Base-by-base conservation (phyloP, 352 stramenopile species). In the Phytopythium aichiense region DNA sequence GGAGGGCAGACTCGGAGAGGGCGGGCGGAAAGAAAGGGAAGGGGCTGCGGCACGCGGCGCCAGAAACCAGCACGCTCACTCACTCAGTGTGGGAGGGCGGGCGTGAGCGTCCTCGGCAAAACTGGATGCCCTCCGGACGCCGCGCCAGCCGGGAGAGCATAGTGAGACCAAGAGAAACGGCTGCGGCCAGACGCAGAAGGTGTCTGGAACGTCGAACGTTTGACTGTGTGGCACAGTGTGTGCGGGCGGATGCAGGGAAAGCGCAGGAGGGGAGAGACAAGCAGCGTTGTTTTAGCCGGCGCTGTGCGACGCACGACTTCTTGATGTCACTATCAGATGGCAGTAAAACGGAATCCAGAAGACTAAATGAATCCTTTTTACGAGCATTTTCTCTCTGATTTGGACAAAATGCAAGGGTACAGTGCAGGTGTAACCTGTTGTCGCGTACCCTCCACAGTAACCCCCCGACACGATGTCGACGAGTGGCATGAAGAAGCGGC, bases 401-500 rank as follows among this genome's bases (percentile, higher is more conserved):
- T 40, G 28, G 28, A 31, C 28, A 31, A 31, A 31, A 31, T 5
- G 7, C 28, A 7, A 4, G 42, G 42, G 20, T 49, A 51, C 45
- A 8, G 9, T 30, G 2, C 5, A 15, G 20, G 11, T 11, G 43
- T 30, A 50, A 28, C 43, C 43, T 6, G 2, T n/a, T 25, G 13
- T 45, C 3, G 16, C 8, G 40, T 45, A 45, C 20, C 40, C 40
- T 20, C 18, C 5, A 20, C 37, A 16, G 37, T 43, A 46, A 46
- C 40, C 8, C 20, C 16, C 18, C 46, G 12, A 31, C 30, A 51
- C 23, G 16, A 42, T 20, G 28, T 33, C 50, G 50, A 23, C 28
- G 28, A 31, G 28, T 18, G 20, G 50, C 22, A 45, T 42, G 51
- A 57, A 57, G 51, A 57, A 57, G 51, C 51, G 51, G 20, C 51